Percentiles rank a stretch among this genome's conserved stretches.
phyloP scores from a whole-genome alignment of 495 filamentous ascomycete species.

The Hypoxylon crocopeplum region DNA sequence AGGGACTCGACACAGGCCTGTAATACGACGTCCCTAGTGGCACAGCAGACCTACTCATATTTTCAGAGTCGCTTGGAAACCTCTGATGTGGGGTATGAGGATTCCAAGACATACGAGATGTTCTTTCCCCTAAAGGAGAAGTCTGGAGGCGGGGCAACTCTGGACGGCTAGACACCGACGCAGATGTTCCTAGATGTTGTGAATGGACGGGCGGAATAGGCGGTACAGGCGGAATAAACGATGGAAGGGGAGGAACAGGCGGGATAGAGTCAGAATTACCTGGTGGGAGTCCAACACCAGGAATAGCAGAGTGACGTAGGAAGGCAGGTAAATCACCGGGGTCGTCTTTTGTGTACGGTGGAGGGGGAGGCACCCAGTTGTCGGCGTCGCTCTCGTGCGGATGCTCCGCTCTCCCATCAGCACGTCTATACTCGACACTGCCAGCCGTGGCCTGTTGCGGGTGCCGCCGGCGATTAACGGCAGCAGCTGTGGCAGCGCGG shows the following conservation, averaged over 20 bases:
- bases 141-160: constrained; percentile 40
- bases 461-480: constrained; percentile 68
- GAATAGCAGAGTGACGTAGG: constrained; percentile 46
- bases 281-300: constrained; percentile 11
- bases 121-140: constrained; percentile 11
- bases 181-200: constrained; percentile 18
- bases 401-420: constrained; percentile 70
- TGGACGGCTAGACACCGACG: constrained; percentile 24
- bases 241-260: constrained; percentile 40
- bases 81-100: constrained; percentile 15
- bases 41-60: constrained; percentile 12
- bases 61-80: not conserved
- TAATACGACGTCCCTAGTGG: constrained; percentile 24
- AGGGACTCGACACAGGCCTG: constrained; percentile 29
- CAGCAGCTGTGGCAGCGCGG: constrained; percentile 80
- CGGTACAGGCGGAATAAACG: constrained; percentile 39
- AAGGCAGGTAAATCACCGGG: constrained; percentile 61
- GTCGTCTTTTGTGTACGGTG: constrained; percentile 78
- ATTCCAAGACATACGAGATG: constrained; percentile 29
- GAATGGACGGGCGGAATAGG: constrained; percentile 35
- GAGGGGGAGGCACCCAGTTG: constrained; percentile 93
- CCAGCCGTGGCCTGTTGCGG: constrained; percentile 52
- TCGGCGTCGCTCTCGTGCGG: constrained; percentile 92
- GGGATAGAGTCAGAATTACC: constrained; percentile 31
- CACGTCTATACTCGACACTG: constrained; percentile 56